Evolutionary conservation across 371 early-diverging fungal species (phyloP), one percentile per base, ranked within the genome.

Genomic region (Mortierella sp.): DNA sequence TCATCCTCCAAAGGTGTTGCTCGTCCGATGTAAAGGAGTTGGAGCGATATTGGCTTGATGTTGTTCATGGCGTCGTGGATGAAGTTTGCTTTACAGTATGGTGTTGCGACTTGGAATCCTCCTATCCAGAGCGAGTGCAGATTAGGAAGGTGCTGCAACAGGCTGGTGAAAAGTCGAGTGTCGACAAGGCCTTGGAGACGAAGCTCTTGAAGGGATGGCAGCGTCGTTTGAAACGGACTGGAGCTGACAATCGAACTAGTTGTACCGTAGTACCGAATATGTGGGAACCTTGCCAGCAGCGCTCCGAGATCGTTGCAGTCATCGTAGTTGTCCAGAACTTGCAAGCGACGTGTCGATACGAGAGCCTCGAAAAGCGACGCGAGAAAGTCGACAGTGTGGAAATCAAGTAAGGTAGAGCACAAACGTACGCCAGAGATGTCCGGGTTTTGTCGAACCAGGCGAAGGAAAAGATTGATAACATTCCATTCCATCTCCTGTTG

Each of bases 61-160:
- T 63, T 63, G 34, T 34, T 63, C 31, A 1, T 63, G 16, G 34
- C 63, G 7, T 63, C 63, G 7, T 63, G 63, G 2, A 63, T 63
- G 34, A 63, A 63, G 6, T 63, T 63, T 34, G 31, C 63, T 19
- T 63, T 28, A 34, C 63, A 63, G 34, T 63, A 63, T 26, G 63
- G 63, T 28, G 63, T 63, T 19, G 34, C 21, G 34, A 63, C 63
- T 63, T 34, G 34, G 8, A 63, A 63, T 63, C 63, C 63, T 63
- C 63, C 63, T 63, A 19, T 34, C 38, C 34, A 31, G 6, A 63
- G 63, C 38, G 63, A 63, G 28, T 34, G 63, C 31, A 63, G 19
- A 63, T 63, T 63, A 14, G 63, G 63, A 31, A 63, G 63, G 31
- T 63, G 38, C 34, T 63, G 63, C 63, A 63, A 34, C 19, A 63